Base-by-base conservation (phyloP, 176 grass and related monocot species). In the Panicum miliaceum region DNA sequence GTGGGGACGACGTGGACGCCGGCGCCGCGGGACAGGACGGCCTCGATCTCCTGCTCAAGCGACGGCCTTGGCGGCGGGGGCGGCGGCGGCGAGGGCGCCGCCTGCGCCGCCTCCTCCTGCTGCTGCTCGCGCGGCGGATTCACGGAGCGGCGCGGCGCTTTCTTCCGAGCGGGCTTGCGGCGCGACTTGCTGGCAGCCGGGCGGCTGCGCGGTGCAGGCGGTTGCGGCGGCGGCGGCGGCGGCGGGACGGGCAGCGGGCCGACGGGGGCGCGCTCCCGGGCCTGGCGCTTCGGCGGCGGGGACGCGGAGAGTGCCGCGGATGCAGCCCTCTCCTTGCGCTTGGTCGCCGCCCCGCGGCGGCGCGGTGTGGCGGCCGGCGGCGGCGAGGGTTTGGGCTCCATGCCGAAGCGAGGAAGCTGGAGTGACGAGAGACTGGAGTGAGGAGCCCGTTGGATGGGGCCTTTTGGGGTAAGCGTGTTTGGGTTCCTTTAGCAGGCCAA, bases 1-100 rank as follows among this genome's bases (percentile, higher is more conserved):
- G 87, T 84, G 12, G 94, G 89, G 15, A 94, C 89, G 12, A 91
- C 91, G 81, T 97, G 94, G 45, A 90, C 89, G 45, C 75, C 82
- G 43, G 80, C 47, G 38, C 73, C 89, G 32, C 94, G 89, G 53
- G 89, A 93, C 42, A 84, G 76, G 15, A 97, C 85, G 22, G 91
- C 84, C 42, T 92, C 85, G 40, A 94, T 47, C 69, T 91, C 85
- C 70, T 75, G 7, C 37, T 58, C 34, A 12, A 26, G 19, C 50
- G 48, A 56, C 35, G 64, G 64, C 48, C 7, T 46, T n/a, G 42
- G 59, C 3, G 76, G 58, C 5, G 73, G 56, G 10, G 18, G 8
- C 9, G 38, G 64, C 26, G 40, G 57, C 0, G 66, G 37, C 1
- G 53, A 51, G 2, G 38, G 23, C 11, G 50, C 18, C 12, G n/a